phyloP scores from a whole-genome alignment of 306 rosid species.

The Prunus mongolica region DNA sequence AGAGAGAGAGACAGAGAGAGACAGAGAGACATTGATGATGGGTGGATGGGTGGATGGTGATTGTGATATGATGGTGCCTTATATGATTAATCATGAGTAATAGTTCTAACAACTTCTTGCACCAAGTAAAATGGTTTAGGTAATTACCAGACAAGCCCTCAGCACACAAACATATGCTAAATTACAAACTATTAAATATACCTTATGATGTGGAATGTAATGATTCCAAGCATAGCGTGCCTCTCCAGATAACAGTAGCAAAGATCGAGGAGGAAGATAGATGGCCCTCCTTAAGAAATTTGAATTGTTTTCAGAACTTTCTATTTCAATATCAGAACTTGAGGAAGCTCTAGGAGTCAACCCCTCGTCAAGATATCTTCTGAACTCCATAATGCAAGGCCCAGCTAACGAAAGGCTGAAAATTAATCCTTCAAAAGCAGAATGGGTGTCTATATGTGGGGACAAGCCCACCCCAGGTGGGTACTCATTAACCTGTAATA shows the following conservation, averaged over 20 bases:
- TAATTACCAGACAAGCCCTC: background rate
- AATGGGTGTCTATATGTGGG: constrained; percentile 96
- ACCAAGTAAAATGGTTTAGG: background rate
- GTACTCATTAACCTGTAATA: constrained; percentile 83
- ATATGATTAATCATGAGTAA: background rate
- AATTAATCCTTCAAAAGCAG: constrained; percentile 93
- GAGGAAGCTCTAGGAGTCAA: constrained; percentile 44
- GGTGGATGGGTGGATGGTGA: background rate
- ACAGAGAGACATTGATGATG: background rate
- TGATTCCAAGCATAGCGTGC: constrained; percentile 93
- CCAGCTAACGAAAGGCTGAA: constrained; percentile 95
- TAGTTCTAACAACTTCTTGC: background rate
- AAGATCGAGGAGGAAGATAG: constrained; percentile 77
- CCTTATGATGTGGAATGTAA: constrained; percentile 94
- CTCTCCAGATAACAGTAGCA: constrained; percentile 82
- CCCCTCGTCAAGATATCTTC: constrained; percentile 51
- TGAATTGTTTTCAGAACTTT: constrained; percentile 39
- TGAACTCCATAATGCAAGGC: constrained; percentile 97
- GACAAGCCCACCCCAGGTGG: constrained; percentile 97
- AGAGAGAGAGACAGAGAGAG: background rate
- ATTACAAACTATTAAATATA: constrained; percentile 9
- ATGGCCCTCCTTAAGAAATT: constrained; percentile 56
- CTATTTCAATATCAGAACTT: constrained; percentile 27
- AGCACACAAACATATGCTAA: background rate
- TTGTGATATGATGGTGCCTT: background rate